Base-by-base conservation (phyloP, 805 yeast species). In the Candida hungchunana region DNA sequence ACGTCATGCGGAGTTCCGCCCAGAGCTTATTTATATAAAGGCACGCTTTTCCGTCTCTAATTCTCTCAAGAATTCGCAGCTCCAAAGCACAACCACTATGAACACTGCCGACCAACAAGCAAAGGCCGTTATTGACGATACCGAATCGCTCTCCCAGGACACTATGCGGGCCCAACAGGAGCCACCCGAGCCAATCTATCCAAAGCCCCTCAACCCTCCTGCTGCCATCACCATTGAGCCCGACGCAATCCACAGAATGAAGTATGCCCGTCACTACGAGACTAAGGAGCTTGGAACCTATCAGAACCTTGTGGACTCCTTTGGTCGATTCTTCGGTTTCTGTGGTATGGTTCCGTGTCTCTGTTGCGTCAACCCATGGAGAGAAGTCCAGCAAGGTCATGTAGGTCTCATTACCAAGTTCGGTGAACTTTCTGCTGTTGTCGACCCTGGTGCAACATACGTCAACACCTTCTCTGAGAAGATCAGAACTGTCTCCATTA, bases 371-470 rank as follows among this genome's bases (percentile, higher is more conserved):
- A 78, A 77, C 51, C 85, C 85, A 7, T 80, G 73, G 61, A 63
- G 68, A 48, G 62, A 66, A 23, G 82, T 80, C 18, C 55, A 67
- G 18, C 84, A 80, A 59, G 88, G 88, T 52, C 63, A 72, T 40
- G 86, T 80, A 37, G 88, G 87, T 11, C 65, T 80, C 38, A 64
- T 80, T 34, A 79, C 82, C 36, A 68, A 71, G 26, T 80, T 78
- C 51, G 88, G 88, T 46, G 77, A 80, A 35, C 63, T 80, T 42
- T 63, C 79, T 37, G 65, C 77, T 53, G 66, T 79, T 9, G 81
- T 75, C 20, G 86, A 80, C 53, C 86, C 87, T 5, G 88, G 88
- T 31, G 67, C 79, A 28, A 63, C 71, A 13, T 73, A 74, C 48
- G 77, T 80, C 34, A 80, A 80, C 57, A 76, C 77, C n/a, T 66